Evolutionary conservation across 768 basidiomycete genomes (phyloP), one percentile per base, ranked within the genome.

Genomic region (Auricularia cornea): DNA sequence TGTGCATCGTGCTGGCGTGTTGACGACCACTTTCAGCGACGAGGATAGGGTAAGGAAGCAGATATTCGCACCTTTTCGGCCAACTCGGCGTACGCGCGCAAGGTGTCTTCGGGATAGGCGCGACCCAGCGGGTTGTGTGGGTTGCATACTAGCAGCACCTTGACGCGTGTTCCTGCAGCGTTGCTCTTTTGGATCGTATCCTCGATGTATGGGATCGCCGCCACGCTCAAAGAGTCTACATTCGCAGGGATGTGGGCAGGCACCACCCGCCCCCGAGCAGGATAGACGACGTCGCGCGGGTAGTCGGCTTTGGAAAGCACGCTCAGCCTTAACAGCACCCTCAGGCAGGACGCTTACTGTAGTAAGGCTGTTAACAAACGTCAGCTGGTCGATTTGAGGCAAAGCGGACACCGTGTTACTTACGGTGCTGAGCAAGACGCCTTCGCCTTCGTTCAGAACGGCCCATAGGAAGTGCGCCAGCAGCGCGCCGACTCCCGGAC

Each of bases 121-220:
- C 40, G n/a, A 8, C 61, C 61, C 23, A 62, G 61, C 0, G 61
- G 61, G 61, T 62, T 62, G 51, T 62, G 61, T 8, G 61, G 61
- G 61, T 62, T 62, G 51, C 61, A 62, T 12, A 62, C 44, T 28
- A 62, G 48, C 29, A 62, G 44, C 14, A 52, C 61, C 40, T 44
- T 18, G 8, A 62, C 51, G 8, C n/a, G 51, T n/a, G 8, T 52
- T 10, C 28, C 28, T 12, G 10, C 28, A 11, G 51, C 20, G 20
- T n/a, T n/a, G 51, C 51, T 52, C 28, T n/a, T n/a, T n/a, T n/a
- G 12, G 4, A 52, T 52, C 51, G 51, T 52, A 52, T 28, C 28
- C 20, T 52, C 51, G 10, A 52, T 52, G 51, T 52, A 52, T 20
- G 51, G 51, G 51, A 52, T 52, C n/a, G 51, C 51, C 51, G 51